phyloP scores from a whole-genome alignment of 2,329 filamentous ascomycete genomes.

The Calycina herbarum region DNA sequence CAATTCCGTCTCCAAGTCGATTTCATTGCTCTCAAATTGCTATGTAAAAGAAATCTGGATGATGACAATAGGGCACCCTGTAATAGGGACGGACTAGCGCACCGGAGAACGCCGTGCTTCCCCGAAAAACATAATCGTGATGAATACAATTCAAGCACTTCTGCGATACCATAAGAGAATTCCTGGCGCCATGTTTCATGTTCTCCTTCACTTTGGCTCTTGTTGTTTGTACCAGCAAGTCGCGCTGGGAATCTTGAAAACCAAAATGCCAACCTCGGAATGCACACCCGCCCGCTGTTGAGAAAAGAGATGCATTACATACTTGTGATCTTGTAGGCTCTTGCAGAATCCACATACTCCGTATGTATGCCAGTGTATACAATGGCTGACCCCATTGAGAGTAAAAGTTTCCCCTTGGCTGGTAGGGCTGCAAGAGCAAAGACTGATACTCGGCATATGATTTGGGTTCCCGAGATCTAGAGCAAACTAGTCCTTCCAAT shows the following conservation, averaged over 20 bases:
- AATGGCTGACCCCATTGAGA: neutral
- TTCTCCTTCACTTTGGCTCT: neutral
- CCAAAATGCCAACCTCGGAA: neutral
- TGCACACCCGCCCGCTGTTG: neutral
- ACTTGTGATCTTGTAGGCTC: neutral
- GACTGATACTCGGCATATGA: neutral
- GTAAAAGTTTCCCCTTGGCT: neutral
- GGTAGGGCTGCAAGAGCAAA: neutral
- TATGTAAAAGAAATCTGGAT: conserved; percentile 27
- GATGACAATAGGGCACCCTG: conserved; percentile 1
- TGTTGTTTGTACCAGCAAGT: neutral
- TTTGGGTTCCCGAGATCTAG: neutral
- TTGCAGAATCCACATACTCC: neutral
- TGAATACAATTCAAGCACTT: conserved; percentile 1
- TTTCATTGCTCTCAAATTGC: conserved; percentile 33
- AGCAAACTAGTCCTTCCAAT: neutral
- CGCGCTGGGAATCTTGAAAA: neutral
- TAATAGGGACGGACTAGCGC: conserved; percentile 2
- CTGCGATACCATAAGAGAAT: neutral
- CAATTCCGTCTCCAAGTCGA: conserved; percentile 25
- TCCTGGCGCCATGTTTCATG: neutral
- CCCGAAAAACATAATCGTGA: neutral
- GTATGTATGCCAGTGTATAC: neutral
- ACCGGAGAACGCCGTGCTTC: conserved; percentile 4
- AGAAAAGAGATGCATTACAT: conserved; percentile 1